These are phyloP conservation scores for Collybia mongolica DNA, from an alignment of 768 basidiomycete species.

Conservation along the genomic window DNA sequence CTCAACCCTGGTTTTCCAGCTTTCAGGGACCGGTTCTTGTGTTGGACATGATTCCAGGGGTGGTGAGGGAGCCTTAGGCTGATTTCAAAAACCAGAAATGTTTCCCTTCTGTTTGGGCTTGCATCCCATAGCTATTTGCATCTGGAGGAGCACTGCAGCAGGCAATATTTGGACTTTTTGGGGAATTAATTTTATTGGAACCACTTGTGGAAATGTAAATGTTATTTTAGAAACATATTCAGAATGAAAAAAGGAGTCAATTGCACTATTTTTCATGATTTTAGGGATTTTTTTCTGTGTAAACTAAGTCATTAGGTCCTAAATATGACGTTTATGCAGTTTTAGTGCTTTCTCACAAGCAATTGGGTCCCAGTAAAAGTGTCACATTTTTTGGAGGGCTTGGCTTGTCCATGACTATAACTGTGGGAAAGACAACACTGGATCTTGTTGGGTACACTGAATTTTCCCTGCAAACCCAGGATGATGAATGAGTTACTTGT, in stretches of 20 bases:
- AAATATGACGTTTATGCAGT: background rate
- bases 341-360: no score
- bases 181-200: background rate
- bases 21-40: background rate
- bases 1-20: background rate
- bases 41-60: background rate
- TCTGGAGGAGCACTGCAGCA: no score
- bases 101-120: background rate
- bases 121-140: background rate
- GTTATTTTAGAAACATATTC: background rate
- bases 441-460: no score
- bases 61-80: background rate
- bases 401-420: constrained; percentile 3
- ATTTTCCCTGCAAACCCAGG: no score
- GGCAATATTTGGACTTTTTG: no score
- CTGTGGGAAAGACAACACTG: no score
- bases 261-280: constrained; percentile 7
- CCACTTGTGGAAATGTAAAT: background rate
- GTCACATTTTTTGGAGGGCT: background rate
- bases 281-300: constrained; percentile 5
- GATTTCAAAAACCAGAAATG: background rate
- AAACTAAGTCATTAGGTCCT: background rate
- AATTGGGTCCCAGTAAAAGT: background rate
- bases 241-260: constrained; percentile 5
- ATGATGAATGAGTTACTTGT: no score